These are phyloP conservation scores for Vanrija sp. DNA, from an alignment of 1,284 basidiomycete genomes.

Conservation along the genomic window DNA sequence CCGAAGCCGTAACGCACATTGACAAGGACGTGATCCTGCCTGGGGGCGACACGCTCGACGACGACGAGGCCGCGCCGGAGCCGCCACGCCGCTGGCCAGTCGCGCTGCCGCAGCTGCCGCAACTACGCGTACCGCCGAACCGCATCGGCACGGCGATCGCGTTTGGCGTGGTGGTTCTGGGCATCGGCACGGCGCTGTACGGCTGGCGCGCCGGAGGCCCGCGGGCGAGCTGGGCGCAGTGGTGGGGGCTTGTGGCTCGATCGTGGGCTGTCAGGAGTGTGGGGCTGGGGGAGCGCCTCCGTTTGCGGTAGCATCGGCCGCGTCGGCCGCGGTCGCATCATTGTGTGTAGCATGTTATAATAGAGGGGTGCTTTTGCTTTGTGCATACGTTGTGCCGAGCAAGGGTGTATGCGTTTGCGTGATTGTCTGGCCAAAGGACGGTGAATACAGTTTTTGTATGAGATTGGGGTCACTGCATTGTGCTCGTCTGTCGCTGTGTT, in stretches of 20 bases:
- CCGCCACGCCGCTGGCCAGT: not conserved
- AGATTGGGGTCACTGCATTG: too few relatives aligned
- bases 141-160: slow-evolving; percentile 30
- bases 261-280: slow-evolving; percentile 1
- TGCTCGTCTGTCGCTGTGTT: too few relatives aligned
- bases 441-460: too few relatives aligned
- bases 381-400: too few relatives aligned
- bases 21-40: slow-evolving; percentile 18
- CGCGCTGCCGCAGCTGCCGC: not conserved
- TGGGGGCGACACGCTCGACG: slow-evolving; percentile 15
- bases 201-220: slow-evolving; percentile 17
- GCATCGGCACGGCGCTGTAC: slow-evolving; percentile 38
- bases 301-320: too few relatives aligned
- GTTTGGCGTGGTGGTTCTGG: slow-evolving; percentile 31
- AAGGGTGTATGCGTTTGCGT: too few relatives aligned
- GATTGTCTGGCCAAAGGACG: too few relatives aligned
- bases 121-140: slow-evolving; percentile 5
- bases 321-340: too few relatives aligned
- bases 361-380: too few relatives aligned
- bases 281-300: not conserved
- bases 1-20: slow-evolving; percentile 15
- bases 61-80: slow-evolving; percentile 5
- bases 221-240: slow-evolving; percentile 26
- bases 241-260: slow-evolving; percentile 23
- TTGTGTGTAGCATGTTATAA: too few relatives aligned